These are phyloP conservation scores for Solanum appendiculatum DNA, from an alignment of 257 asterid genomes.

Conservation along the genomic window DNA sequence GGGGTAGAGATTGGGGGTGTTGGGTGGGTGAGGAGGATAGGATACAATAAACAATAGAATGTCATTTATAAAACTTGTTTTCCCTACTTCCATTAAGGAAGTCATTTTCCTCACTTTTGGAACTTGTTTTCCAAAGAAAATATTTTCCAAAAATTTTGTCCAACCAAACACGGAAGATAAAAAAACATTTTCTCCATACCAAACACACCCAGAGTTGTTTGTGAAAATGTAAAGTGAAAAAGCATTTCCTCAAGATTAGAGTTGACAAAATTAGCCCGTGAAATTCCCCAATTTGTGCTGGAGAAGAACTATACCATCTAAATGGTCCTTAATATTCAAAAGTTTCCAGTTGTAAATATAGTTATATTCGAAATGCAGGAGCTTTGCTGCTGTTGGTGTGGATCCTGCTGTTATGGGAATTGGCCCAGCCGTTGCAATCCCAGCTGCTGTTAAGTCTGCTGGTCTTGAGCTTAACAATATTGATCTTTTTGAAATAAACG, in stretches of 20 bases:
- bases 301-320: background rate
- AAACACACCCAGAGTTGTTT: no score
- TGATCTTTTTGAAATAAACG: constrained; percentile 79
- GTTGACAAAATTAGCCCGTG: background rate
- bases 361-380: constrained; percentile 30
- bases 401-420: constrained; percentile 97
- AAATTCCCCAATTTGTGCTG: background rate
- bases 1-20: no score
- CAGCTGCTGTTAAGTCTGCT: constrained; percentile 87
- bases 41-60: no score
- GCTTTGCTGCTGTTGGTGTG: constrained; percentile 89
- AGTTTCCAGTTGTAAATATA: background rate
- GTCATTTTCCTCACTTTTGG: no score
- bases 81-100: no score
- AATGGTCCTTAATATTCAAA: background rate
- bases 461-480: constrained; percentile 60
- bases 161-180: no score
- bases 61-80: no score
- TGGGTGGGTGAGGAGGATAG: no score
- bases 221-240: background rate
- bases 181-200: no score
- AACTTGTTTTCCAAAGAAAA: no score
- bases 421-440: constrained; percentile 93
- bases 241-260: background rate
- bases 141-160: no score